Evolutionary conservation across 164 flowering plant species (phyloP).

Genomic region (Amborella trichopoda): DNA sequence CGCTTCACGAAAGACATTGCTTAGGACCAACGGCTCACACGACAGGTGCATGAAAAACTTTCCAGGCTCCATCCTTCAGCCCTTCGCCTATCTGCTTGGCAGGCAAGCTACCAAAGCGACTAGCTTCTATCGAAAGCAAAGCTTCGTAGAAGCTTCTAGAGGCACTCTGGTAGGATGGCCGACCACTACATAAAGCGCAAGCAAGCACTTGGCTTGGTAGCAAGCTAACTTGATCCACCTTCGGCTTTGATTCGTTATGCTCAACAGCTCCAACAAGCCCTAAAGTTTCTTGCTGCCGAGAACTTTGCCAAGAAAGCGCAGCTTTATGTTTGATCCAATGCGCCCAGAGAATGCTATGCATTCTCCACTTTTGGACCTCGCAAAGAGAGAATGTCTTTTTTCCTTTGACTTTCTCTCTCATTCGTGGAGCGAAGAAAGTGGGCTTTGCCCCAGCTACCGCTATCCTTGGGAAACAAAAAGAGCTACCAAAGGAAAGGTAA

Average conservation of each 20-base stretch:
- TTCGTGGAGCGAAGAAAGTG: constrained; percentile 9
- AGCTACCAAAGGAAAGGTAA: constrained; percentile 7
- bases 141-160: constrained; percentile 4
- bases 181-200: constrained; percentile 4
- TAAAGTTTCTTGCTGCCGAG: background rate
- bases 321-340: background rate
- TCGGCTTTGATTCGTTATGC: constrained; percentile 1
- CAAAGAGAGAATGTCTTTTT: constrained; percentile 2
- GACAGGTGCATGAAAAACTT: constrained; percentile 1
- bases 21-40: background rate
- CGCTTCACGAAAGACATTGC: constrained; percentile 3
- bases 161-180: constrained; percentile 1
- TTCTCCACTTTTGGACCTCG: constrained; percentile 3
- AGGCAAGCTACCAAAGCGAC: constrained; percentile 6
- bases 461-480: constrained; percentile 13
- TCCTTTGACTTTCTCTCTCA: constrained; percentile 3
- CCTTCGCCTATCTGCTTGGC: constrained; percentile 7
- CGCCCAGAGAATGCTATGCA: background rate
- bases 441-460: constrained; percentile 16
- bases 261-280: constrained; percentile 1
- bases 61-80: constrained; percentile 7
- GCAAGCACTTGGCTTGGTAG: constrained; percentile 2
- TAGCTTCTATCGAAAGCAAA: constrained; percentile 3
- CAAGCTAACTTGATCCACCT: constrained; percentile 2
- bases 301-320: background rate